Evolutionary conservation across 1,139 yeast genomes (phyloP), one percentile per base, ranked within the genome.

Genomic region (Blastobotrys arbuscula): DNA sequence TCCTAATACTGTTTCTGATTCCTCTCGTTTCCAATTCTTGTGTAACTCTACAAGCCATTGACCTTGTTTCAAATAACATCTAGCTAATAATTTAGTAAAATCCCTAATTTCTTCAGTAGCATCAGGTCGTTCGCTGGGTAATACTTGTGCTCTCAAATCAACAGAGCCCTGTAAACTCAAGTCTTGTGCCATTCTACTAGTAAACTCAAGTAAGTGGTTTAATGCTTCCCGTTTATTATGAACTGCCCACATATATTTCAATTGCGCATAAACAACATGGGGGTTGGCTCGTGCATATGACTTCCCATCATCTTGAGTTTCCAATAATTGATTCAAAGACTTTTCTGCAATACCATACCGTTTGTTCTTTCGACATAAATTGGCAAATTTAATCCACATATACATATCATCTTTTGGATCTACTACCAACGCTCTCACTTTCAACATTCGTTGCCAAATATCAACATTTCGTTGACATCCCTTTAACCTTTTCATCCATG

Each of bases 391-490:
- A 59, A 94, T 92, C 97, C 97, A 89, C 81, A 90, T 88, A 53
- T 88, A 94, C 95, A 90, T 86, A 64, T 94, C 97, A 60, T 92
- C 96, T 58, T 90, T 87, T 1, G 98, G 99, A 55, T 85, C 85
- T 39, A 92, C 87, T 15, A 94, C 97, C 50, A 94, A 73, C 0
- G 97, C 94, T 50, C 98, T 76, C 1, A 92, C 96, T 64, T 90
- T 87, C 53, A 94, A 75, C 82, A 92, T 84, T 62, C 97, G 76
- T 66, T 92, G 97, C 98, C 99, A 94, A 21, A 90, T 90, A 68
- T 94, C 99, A 44, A 92, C 97, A 68, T 92, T 92, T 59, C 95
- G 77, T 68, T 92, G 98, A 63, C 97, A 89, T 1, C 98, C 97
- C 52, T 88, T 71, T 48, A 94, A 71, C 59, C 99, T 77, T 45